Percentiles rank a stretch among this genome's conserved stretches.
These are phyloP conservation scores for Nothophoma quercina DNA, from an alignment of 2,329 filamentous ascomycete genomes.

Conservation along the genomic window DNA sequence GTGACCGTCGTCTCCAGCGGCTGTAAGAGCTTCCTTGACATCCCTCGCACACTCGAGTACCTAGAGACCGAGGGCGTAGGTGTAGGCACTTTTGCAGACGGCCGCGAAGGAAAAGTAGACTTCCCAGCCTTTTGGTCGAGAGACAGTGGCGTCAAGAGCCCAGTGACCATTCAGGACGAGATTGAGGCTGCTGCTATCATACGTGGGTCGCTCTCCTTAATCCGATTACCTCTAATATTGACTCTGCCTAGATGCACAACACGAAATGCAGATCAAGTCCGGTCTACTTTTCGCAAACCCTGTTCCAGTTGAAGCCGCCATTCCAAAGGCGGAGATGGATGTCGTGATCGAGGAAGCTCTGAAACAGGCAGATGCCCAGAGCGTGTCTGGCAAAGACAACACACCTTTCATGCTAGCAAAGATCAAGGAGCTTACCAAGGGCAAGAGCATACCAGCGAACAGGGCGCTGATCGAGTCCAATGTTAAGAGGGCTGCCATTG, in stretches of 20 bases:
- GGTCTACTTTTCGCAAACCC: conserved; percentile 91
- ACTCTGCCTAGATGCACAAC: conserved; percentile 68
- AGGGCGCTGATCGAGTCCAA: conserved; percentile 72
- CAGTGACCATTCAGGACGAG: conserved; percentile 76
- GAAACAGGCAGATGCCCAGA: conserved; percentile 44
- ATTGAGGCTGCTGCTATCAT: conserved; percentile 89
- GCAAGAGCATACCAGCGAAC: conserved; percentile 77
- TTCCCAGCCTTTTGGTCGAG: conserved; percentile 94
- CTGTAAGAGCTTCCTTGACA: conserved; percentile 95
- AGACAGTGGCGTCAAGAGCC: conserved; percentile 83
- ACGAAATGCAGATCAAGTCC: conserved; percentile 73
- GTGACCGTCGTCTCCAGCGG: conserved; percentile 89
- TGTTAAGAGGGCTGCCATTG: conserved; percentile 68
- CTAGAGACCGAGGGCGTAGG: conserved; percentile 77
- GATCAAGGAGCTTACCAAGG: conserved; percentile 79
- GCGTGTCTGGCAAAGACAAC: conserved; percentile 74
- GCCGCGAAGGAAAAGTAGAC: conserved; percentile 73
- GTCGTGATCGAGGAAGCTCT: conserved; percentile 52
- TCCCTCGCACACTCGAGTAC: conserved; percentile 85
- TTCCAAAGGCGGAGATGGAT: conserved; percentile 65
- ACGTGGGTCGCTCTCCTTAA: conserved; percentile 54
- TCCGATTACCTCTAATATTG: neutral
- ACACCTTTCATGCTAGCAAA: conserved; percentile 83
- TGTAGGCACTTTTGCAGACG: conserved; percentile 90
- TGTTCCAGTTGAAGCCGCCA: conserved; percentile 73